A percentile compares a stretch with the other conserved stretches of the same genome.
These are phyloP conservation scores for Sutorius eximius DNA, from an alignment of 1,284 basidiomycete species.

Conservation along the genomic window DNA sequence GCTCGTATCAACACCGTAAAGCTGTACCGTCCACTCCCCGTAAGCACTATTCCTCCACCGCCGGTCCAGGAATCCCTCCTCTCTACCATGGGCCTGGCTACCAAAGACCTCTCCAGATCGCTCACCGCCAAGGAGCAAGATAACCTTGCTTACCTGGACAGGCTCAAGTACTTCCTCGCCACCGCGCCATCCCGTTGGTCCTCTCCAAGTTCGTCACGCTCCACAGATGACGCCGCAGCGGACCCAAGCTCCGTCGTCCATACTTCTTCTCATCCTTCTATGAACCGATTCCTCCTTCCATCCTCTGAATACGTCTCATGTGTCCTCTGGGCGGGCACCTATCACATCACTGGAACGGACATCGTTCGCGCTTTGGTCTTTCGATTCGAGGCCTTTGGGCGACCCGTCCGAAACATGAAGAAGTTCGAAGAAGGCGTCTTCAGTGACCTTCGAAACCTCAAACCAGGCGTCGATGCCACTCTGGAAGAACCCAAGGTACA, in stretches of 20 bases:
- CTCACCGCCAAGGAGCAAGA: constrained; percentile 65
- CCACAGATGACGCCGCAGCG: constrained; percentile 18
- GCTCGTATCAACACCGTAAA: constrained; percentile 18
- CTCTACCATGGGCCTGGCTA: constrained; percentile 30
- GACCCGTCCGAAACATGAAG: constrained; percentile 81
- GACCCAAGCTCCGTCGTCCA: constrained; percentile 23
- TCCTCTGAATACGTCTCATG: constrained; percentile 87
- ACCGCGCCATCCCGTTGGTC: constrained; percentile 77
- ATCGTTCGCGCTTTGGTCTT: constrained; percentile 87
- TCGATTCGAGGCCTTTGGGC: constrained; percentile 85
- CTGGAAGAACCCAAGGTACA: constrained; percentile 89
- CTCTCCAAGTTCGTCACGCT: constrained; percentile 29
- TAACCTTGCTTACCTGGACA: constrained; percentile 67
- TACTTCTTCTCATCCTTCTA: constrained; percentile 58
- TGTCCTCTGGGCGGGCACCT: constrained; percentile 85
- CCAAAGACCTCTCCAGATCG: constrained; percentile 41
- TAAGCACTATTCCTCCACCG: constrained; percentile 13
- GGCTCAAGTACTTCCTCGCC: constrained; percentile 84
- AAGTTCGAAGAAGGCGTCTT: constrained; percentile 95
- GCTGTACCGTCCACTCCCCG: constrained; percentile 17
- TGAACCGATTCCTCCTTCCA: constrained; percentile 82
- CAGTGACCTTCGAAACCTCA: constrained; percentile 86
- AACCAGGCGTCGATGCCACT: constrained; percentile 86
- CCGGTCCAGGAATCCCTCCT: constrained; percentile 4
- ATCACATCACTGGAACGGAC: constrained; percentile 90